Evolutionary conservation across 177 flowering plant genomes (phyloP).

Genomic region (Vitis hybrid): DNA sequence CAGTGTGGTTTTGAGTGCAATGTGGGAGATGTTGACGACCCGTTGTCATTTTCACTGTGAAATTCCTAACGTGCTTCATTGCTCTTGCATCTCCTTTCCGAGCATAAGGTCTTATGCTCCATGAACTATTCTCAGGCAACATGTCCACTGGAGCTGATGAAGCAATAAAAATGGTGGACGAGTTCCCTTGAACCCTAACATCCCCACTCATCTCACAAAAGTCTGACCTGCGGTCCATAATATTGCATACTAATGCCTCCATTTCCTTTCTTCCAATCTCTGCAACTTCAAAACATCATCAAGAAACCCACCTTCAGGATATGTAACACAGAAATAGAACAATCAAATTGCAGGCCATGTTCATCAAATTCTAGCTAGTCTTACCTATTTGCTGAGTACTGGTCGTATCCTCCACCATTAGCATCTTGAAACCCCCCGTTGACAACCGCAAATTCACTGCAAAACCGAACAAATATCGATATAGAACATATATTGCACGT

Average conservation of each 20-base stretch:
- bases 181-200: constrained; percentile 44
- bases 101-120: constrained; percentile 66
- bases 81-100: constrained; percentile 47
- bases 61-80: constrained; percentile 35
- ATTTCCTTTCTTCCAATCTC: constrained; percentile 5
- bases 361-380: background rate
- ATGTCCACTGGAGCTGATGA: constrained; percentile 16
- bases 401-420: constrained; percentile 15
- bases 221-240: constrained; percentile 35
- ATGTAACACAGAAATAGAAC: constrained; percentile 15
- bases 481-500: background rate
- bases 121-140: constrained; percentile 24
- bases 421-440: constrained; percentile 20
- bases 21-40: constrained; percentile 24
- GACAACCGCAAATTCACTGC: constrained; percentile 33
- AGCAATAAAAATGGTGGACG: constrained; percentile 40
- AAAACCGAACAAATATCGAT: background rate
- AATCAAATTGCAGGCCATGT: background rate
- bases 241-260: constrained; percentile 34
- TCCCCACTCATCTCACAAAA: constrained; percentile 51
- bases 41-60: constrained; percentile 27
- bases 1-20: constrained; percentile 44
- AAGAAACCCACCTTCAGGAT: background rate
- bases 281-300: constrained; percentile 5
- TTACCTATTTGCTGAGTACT: constrained; percentile 9